Percentiles rank a stretch among this genome's conserved stretches.
phyloP scores from a whole-genome alignment of 495 filamentous ascomycete species.

The Penicillium arizonense region DNA sequence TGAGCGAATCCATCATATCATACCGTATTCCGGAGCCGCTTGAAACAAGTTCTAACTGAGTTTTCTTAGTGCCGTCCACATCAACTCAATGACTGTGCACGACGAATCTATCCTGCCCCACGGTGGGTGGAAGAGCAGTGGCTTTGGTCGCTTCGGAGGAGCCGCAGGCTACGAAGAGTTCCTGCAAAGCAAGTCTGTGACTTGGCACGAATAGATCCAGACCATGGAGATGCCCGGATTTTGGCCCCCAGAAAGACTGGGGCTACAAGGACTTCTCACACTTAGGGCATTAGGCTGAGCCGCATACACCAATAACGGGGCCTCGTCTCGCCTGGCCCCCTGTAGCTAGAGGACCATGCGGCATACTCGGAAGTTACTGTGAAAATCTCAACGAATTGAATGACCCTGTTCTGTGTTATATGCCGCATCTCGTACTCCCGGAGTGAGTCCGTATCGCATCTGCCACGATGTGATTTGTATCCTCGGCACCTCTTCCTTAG shows the following conservation, averaged over 20 bases:
- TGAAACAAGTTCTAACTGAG: neutral
- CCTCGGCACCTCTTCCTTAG: too few species aligned
- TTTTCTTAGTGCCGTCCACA: constrained; percentile 66
- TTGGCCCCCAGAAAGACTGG: neutral
- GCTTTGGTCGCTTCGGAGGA: constrained; percentile 70
- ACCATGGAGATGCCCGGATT: neutral
- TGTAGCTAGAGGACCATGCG: neutral
- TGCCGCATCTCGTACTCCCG: too few species aligned
- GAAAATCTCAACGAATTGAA: neutral
- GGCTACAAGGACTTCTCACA: too few species aligned
- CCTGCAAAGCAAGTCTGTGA: constrained; percentile 80
- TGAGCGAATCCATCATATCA: constrained; percentile 18
- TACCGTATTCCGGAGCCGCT: neutral
- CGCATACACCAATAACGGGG: neutral
- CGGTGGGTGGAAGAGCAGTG: constrained; percentile 83
- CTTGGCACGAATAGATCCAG: constrained; percentile 48
- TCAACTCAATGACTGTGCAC: constrained; percentile 82
- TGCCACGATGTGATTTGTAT: too few species aligned
- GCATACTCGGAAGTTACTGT: neutral
- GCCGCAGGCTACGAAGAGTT: constrained; percentile 67
- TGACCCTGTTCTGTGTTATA: neutral
- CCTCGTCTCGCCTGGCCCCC: neutral
- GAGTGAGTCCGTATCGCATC: too few species aligned
- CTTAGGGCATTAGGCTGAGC: neutral
- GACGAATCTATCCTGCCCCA: constrained; percentile 79